Conservation (phyloP, 345 rosid genomes). For the Ceriops decandra region DNA sequence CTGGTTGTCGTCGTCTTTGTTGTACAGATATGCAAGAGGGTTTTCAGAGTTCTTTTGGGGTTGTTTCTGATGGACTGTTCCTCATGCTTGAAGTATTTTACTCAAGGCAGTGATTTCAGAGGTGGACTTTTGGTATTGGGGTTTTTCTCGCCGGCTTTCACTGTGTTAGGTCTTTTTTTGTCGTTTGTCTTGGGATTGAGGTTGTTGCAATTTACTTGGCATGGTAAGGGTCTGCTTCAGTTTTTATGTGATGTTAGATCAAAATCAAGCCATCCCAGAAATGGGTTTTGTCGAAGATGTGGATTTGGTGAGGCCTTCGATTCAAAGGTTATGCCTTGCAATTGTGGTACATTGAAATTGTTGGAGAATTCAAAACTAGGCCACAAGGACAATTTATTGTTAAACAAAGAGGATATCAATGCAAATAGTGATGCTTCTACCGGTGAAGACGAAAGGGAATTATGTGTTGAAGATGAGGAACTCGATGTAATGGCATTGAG, state of each 20-base stretch:
- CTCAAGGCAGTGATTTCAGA: conserved; percentile 32
- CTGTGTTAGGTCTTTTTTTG: conserved; percentile 32
- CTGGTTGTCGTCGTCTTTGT: conserved; percentile 33
- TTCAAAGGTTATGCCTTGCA: conserved; percentile 20
- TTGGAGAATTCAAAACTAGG: conserved; percentile 18
- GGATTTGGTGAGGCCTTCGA: conserved; percentile 15
- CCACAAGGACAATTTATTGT: background rate
- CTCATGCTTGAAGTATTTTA: conserved; percentile 34
- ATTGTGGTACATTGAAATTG: conserved; percentile 10
- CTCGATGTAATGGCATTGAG: conserved; percentile 48
- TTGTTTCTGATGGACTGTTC: conserved; percentile 35
- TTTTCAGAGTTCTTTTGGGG: conserved; percentile 16
- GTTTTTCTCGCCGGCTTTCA: conserved; percentile 34
- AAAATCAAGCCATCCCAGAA: conserved; percentile 19
- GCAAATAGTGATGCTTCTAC: conserved; percentile 13
- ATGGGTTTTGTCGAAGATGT: conserved; percentile 19
- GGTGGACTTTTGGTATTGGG: conserved; percentile 42
- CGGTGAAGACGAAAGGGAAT: conserved; percentile 22
- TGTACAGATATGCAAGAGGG: conserved; percentile 26
- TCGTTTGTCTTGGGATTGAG: conserved; percentile 38
- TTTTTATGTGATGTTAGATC: conserved; percentile 20
- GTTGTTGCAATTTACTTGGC: conserved; percentile 29
- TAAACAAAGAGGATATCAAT: conserved; percentile 15
- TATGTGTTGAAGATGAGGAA: conserved; percentile 48
- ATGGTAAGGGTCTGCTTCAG: conserved; percentile 23